Conservation (phyloP, 345 rosid genomes). For the Xanthoceras sorbifolium region DNA sequence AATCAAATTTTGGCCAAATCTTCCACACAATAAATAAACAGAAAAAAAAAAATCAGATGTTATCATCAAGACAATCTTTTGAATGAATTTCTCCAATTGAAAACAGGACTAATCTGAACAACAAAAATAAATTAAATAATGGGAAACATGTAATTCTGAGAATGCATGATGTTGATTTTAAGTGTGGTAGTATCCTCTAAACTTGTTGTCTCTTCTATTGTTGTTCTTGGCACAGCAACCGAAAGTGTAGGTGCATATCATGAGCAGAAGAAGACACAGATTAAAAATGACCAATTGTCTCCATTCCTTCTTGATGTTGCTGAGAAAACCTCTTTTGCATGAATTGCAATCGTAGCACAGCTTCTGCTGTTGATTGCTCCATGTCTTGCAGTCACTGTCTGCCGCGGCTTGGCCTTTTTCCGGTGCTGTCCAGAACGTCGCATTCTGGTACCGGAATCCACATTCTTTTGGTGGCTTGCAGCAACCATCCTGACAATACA, state of each 20-base stretch:
- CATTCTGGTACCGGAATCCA: conserved; percentile 29
- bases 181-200: not conserved
- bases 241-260: conserved; percentile 20
- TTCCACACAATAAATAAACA: not conserved
- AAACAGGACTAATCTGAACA: not conserved
- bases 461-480: conserved; percentile 53
- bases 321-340: conserved; percentile 46
- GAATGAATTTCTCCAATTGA: no score
- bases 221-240: conserved; percentile 38
- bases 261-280: conserved; percentile 20
- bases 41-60: no score
- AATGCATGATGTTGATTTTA: not conserved
- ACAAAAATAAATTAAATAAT: not conserved
- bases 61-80: not conserved
- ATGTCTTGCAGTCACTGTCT: conserved; percentile 30
- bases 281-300: conserved; percentile 19
- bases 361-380: conserved; percentile 38
- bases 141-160: not conserved
- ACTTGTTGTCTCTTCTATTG: conserved; percentile 6
- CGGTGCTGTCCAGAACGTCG: conserved; percentile 32
- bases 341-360: conserved; percentile 49
- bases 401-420: not conserved
- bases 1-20: not conserved
- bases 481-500: conserved; percentile 32
- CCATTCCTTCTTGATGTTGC: conserved; percentile 38